phyloP scores from a whole-genome alignment of 768 basidiomycete species.

The Tylopilus vinaceipallidus region DNA sequence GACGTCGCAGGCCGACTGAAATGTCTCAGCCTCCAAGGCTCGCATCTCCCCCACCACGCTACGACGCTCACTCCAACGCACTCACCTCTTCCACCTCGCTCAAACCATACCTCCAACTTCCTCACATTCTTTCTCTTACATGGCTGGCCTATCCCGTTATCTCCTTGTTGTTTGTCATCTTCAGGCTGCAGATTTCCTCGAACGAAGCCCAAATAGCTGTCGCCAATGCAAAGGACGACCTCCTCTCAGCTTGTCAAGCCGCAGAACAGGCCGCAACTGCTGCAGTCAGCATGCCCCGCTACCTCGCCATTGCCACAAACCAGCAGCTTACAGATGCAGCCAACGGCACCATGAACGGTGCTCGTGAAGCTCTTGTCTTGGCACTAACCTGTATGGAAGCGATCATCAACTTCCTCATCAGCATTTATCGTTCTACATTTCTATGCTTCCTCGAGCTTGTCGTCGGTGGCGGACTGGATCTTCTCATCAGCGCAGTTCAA shows the following conservation, averaged over 20 bases:
- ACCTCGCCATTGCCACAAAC: slow-evolving; percentile 82
- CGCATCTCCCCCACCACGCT: slow-evolving; percentile 50
- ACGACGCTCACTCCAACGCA: slow-evolving; percentile 48
- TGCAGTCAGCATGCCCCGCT: slow-evolving; percentile 85
- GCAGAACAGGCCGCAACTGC: slow-evolving; percentile 80
- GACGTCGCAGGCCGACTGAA: slow-evolving; percentile 40
- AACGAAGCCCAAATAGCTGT: slow-evolving; percentile 66
- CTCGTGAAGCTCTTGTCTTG: slow-evolving; percentile 69
- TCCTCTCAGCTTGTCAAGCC: slow-evolving; percentile 83
- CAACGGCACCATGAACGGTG: slow-evolving; percentile 74
- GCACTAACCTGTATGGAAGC: slow-evolving; percentile 83
- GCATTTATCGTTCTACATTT: slow-evolving; percentile 89
- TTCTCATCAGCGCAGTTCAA: slow-evolving; percentile 80
- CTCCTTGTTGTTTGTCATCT: slow-evolving; percentile 84
- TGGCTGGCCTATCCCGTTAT: slow-evolving; percentile 92
- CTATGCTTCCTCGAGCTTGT: slow-evolving; percentile 92
- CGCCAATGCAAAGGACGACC: slow-evolving; percentile 64
- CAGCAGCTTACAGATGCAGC: slow-evolving; percentile 74
- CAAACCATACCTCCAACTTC: slow-evolving; percentile 80
- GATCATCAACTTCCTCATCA: slow-evolving; percentile 88
- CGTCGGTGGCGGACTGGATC: slow-evolving; percentile 72
- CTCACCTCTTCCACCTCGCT: slow-evolving; percentile 40
- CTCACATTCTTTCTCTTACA: slow-evolving; percentile 80
- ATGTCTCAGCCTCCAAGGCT: slow-evolving; percentile 31
- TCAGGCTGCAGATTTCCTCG: slow-evolving; percentile 75